Conservation (phyloP, 495 filamentous ascomycete genomes). For the Penicillium verhagenii region DNA sequence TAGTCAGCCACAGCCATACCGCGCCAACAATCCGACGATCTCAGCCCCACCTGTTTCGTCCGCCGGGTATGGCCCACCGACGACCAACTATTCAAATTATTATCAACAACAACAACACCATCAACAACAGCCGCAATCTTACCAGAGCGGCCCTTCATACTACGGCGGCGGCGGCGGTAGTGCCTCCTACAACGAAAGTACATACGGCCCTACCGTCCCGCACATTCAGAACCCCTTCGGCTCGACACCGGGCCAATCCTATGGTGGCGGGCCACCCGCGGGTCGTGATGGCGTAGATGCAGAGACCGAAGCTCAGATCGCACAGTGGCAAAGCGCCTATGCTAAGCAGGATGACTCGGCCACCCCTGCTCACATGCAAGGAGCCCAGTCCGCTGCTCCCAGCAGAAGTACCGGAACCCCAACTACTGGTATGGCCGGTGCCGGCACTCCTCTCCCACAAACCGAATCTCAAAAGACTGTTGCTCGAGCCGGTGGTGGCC, state of each 20-base stretch:
- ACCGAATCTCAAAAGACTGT: constrained; percentile 66
- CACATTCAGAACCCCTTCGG: constrained; percentile 88
- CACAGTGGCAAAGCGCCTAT: constrained; percentile 96
- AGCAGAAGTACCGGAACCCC: constrained; percentile 44
- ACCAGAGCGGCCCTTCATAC: constrained; percentile 47
- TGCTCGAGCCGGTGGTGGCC: constrained; percentile 79
- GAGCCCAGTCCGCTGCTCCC: constrained; percentile 31
- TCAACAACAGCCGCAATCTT: constrained; percentile 30
- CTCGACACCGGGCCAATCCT: constrained; percentile 50
- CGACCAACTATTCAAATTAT: constrained; percentile 32
- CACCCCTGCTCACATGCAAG: constrained; percentile 25
- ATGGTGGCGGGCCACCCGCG: constrained; percentile 35
- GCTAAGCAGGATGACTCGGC: constrained; percentile 37
- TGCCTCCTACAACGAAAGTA: constrained; percentile 50
- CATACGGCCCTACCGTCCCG: constrained; percentile 59
- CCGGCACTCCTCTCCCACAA: constrained; percentile 34
- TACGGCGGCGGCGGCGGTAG: too few species aligned
- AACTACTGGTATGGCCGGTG: constrained; percentile 28
- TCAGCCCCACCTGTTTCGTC: constrained; percentile 42
- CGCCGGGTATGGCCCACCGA: constrained; percentile 40
- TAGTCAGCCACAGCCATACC: constrained; percentile 41
- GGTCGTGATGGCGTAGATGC: constrained; percentile 61
- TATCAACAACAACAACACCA: constrained; percentile 41
- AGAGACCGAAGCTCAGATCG: constrained; percentile 88
- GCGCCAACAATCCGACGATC: constrained; percentile 41